phyloP scores from a whole-genome alignment of 371 early-diverging fungal genomes.

The Blakeslea trispora region DNA sequence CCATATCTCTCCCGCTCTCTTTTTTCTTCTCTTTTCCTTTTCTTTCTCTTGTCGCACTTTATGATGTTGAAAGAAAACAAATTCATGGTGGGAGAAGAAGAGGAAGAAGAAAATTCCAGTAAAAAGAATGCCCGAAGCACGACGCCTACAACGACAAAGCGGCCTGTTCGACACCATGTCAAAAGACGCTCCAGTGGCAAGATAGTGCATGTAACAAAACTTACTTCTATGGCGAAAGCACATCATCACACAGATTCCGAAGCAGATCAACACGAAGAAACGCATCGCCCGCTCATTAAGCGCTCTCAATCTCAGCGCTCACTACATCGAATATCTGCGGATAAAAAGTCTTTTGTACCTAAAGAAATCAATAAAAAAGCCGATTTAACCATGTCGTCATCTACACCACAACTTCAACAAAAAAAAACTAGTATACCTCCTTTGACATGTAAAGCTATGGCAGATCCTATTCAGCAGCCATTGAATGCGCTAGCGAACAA shows the following conservation, averaged over 20 bases:
- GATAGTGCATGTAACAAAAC: conserved; percentile 46
- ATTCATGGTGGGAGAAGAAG: conserved; percentile 27
- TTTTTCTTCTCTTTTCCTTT: not conserved
- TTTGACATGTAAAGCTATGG: conserved; percentile 14
- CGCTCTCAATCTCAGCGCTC: conserved; percentile 46
- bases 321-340: conserved; percentile 22
- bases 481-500: conserved; percentile 43
- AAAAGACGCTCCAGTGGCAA: conserved; percentile 50
- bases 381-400: conserved; percentile 3
- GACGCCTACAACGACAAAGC: conserved; percentile 18
- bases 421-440: conserved; percentile 12
- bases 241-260: conserved; percentile 35
- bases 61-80: conserved; percentile 21
- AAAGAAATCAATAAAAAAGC: not conserved
- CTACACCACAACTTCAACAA: conserved; percentile 1
- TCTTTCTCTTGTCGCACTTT: no score
- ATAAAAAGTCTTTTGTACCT: conserved; percentile 21
- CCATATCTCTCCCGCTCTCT: no score
- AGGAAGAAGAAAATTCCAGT: not conserved
- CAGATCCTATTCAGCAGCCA: conserved; percentile 40
- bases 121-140: not conserved
- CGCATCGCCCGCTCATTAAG: conserved; percentile 31
- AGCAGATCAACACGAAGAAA: conserved; percentile 17
- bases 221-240: conserved; percentile 48
- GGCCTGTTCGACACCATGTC: conserved; percentile 47